Conservation (phyloP, 2,329 filamentous ascomycete species). For the Dactylonectria estremocensis region DNA sequence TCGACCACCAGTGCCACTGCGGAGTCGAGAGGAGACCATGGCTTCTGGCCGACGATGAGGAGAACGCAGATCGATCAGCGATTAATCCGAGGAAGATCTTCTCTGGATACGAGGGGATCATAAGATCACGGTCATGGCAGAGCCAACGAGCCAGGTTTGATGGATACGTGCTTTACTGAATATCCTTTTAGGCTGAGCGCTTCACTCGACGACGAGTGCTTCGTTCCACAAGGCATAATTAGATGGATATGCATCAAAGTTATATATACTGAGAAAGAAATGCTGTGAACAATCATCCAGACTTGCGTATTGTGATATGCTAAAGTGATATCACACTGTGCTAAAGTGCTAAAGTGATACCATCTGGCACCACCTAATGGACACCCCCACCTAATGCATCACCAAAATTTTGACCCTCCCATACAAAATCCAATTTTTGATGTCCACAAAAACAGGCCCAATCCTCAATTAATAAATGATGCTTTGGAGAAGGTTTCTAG, state of each 20-base stretch:
- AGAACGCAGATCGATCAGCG: not conserved
- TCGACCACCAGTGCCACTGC: not conserved
- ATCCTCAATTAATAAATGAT: no score
- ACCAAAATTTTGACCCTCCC: no score
- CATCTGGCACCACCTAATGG: no score
- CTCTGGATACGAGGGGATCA: not conserved
- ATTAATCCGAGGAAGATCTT: not conserved
- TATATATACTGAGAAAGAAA: not conserved
- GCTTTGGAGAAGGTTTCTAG: no score
- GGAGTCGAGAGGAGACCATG: not conserved
- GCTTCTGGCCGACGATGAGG: not conserved
- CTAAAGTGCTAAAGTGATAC: no score
- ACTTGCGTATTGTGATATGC: no score
- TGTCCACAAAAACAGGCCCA: no score
- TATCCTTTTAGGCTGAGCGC: not conserved
- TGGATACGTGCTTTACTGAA: not conserved
- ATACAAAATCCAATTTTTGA: no score
- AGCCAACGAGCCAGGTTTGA: not conserved
- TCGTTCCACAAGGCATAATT: not conserved
- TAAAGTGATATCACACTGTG: no score
- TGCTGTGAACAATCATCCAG: not conserved
- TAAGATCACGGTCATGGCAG: no score
- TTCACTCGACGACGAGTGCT: not conserved
- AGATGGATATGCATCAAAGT: not conserved
- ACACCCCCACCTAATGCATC: no score